Percentiles rank a stretch among this genome's conserved stretches.
Evolutionary conservation across 148 eudicot species (phyloP).

Genomic region (Rhododendron ferrugineum): DNA sequence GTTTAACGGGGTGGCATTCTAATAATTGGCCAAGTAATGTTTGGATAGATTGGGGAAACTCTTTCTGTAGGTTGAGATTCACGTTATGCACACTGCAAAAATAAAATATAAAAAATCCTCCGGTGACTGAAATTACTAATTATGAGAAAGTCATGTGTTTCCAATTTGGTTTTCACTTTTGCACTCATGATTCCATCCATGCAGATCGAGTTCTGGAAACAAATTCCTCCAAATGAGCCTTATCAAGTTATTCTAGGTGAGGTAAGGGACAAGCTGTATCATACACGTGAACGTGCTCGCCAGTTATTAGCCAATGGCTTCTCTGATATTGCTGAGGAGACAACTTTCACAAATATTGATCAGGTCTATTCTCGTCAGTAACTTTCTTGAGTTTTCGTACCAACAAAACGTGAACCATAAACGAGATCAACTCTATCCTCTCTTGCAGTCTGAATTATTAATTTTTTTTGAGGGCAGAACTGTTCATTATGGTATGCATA

Average conservation of each 20-base stretch:
- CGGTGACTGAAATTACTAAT: background rate
- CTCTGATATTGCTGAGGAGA: conserved; percentile 85
- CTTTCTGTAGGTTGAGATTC: background rate
- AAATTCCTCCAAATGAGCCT: conserved; percentile 81
- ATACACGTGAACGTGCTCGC: conserved; percentile 89
- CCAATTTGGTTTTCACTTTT: background rate
- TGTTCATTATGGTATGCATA: background rate
- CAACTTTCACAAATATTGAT: conserved; percentile 63
- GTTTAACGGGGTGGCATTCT: background rate
- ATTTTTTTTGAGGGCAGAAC: background rate
- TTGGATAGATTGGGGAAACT: background rate
- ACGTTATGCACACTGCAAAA: background rate
- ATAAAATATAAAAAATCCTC: background rate
- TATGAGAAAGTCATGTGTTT: background rate
- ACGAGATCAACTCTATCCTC: background rate
- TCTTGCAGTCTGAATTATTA: background rate
- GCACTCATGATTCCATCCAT: conserved; percentile 17
- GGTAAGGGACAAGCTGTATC: conserved; percentile 85
- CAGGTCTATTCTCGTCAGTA: conserved; percentile 39
- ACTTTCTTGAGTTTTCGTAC: background rate
- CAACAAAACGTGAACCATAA: background rate
- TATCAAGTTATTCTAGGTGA: conserved; percentile 91
- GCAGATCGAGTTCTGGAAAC: conserved; percentile 97
- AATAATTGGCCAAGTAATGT: background rate
- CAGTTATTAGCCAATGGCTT: conserved; percentile 63